Evolutionary conservation across 441 rosid genomes (phyloP).

Genomic region (Pelargonium australe): DNA sequence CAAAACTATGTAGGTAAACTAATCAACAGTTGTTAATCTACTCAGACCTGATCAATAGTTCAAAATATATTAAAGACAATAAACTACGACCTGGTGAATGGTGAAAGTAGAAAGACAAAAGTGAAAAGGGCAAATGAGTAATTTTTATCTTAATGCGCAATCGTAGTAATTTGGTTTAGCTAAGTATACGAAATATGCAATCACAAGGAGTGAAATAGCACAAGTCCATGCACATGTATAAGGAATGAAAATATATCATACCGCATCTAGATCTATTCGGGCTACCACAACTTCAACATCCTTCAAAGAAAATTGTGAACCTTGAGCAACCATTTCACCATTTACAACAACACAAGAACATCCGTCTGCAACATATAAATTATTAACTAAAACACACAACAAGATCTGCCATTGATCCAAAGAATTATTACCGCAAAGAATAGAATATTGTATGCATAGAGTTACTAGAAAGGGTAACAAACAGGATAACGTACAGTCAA

Average conservation of each 20-base stretch:
- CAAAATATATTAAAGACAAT: neutral
- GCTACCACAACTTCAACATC: conserved; percentile 88
- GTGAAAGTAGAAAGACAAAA: conserved; percentile 1
- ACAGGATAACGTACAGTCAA: neutral
- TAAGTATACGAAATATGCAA: neutral
- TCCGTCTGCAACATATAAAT: conserved; percentile 51
- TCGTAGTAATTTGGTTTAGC: neutral
- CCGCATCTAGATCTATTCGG: conserved; percentile 90
- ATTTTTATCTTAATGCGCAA: neutral
- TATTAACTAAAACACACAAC: neutral
- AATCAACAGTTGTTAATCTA: neutral
- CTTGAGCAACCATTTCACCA: conserved; percentile 83
- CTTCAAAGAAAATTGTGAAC: conserved; percentile 85
- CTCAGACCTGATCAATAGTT: neutral
- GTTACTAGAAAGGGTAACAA: neutral
- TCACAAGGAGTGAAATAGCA: neutral
- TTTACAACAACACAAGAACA: conserved; percentile 78
- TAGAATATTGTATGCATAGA: neutral
- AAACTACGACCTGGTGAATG: neutral
- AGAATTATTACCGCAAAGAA: neutral
- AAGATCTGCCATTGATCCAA: neutral
- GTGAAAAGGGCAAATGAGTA: neutral
- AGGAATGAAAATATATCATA: conserved; percentile 28
- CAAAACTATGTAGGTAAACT: neutral
- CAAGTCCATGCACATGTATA: conserved; percentile 7